Evolutionary conservation across 2,329 filamentous ascomycete species (phyloP).

Genomic region (Talaromyces sp.): DNA sequence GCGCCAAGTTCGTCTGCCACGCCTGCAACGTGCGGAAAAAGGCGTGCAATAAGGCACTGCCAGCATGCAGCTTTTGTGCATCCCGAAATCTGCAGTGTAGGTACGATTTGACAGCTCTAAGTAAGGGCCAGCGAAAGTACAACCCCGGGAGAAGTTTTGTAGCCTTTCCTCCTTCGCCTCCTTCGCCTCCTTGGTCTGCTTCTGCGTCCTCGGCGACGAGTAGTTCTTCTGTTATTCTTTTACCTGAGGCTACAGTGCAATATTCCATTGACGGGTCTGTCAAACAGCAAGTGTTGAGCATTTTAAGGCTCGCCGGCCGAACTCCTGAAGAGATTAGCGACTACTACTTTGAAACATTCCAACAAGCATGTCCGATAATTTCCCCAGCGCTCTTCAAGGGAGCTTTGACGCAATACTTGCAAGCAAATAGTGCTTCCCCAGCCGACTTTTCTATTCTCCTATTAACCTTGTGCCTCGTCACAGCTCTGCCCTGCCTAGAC

Average conservation of each 20-base stretch:
- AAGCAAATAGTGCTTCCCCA: not conserved
- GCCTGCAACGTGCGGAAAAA: constrained; percentile 8
- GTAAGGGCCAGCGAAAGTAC: constrained; percentile 1
- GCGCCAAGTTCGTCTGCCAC: constrained; percentile 6
- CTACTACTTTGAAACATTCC: constrained; percentile 7
- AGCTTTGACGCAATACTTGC: not conserved
- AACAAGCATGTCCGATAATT: constrained; percentile 4
- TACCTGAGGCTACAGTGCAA: not conserved
- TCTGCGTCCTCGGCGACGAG: not conserved
- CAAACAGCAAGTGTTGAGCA: not conserved
- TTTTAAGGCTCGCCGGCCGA: not conserved
- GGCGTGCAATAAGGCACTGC: constrained; percentile 6
- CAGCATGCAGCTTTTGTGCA: constrained; percentile 4
- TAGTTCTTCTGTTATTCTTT: not conserved
- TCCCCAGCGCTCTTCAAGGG: not conserved
- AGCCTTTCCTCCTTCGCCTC: not conserved
- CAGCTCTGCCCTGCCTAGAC: not conserved
- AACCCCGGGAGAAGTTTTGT: constrained; percentile 9
- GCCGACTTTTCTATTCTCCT: constrained; percentile 4
- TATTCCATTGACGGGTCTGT: not conserved
- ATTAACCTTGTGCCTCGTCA: constrained; percentile 5
- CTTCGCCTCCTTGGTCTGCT: not conserved
- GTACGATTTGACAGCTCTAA: not conserved
- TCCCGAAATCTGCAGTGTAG: constrained; percentile 4
- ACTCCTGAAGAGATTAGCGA: not conserved